A percentile compares a stretch with the other conserved stretches of the same genome.
phyloP scores from a whole-genome alignment of 2,329 filamentous ascomycete species.

The Amphichorda felina region DNA sequence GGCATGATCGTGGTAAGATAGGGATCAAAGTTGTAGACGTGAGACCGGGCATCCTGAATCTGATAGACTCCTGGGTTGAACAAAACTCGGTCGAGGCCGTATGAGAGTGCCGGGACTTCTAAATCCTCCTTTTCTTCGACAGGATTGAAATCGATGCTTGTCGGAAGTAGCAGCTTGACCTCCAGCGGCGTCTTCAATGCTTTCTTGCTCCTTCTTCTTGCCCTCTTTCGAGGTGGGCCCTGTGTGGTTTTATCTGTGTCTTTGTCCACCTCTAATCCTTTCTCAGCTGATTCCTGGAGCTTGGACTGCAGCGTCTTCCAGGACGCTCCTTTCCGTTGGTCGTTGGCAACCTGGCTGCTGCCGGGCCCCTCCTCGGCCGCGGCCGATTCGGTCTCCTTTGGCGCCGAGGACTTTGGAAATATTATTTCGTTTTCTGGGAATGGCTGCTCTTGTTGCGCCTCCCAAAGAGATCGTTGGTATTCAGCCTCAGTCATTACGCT shows the following conservation, averaged over 20 bases:
- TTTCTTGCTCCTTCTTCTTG: not conserved
- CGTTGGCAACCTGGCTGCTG: no score
- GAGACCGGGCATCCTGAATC: constrained; percentile 75
- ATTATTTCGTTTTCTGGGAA: not conserved
- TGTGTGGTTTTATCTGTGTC: not conserved
- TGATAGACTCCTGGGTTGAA: constrained; percentile 93
- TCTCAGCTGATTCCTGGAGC: no score
- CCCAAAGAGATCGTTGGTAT: constrained; percentile 1
- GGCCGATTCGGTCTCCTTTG: not conserved
- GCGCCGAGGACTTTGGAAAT: not conserved
- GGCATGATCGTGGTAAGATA: constrained; percentile 92
- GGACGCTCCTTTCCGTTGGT: no score
- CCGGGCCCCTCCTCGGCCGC: no score
- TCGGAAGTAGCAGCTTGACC: not conserved
- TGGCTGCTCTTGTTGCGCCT: not conserved
- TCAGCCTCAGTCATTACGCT: not conserved
- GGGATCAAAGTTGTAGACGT: constrained; percentile 94
- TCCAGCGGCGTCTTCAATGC: not conserved
- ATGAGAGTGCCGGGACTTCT: constrained; percentile 50
- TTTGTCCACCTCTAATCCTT: not conserved
- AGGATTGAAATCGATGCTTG: constrained; percentile 12
- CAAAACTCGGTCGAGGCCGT: constrained; percentile 77
- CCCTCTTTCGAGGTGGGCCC: not conserved
- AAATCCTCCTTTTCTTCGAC: constrained; percentile 18
- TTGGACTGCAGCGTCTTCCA: no score